Evolutionary conservation across 108 stramenopile genomes (phyloP).

Genomic region (Licmophora abbreviata): DNA sequence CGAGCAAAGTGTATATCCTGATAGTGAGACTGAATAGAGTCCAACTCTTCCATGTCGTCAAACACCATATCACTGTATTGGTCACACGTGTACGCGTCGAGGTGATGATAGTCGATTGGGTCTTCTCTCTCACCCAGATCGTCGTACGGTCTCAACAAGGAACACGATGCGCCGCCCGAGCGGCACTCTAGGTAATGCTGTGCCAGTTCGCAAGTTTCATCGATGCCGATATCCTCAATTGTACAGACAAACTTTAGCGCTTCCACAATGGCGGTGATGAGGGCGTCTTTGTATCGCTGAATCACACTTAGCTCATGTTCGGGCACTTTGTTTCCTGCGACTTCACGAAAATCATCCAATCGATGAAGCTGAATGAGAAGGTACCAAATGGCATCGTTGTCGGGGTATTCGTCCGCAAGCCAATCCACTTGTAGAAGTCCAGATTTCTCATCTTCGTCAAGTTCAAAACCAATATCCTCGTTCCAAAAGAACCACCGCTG

Average conservation of each 20-base stretch:
- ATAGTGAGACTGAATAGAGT: conserved; percentile 22
- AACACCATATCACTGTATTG: conserved; percentile 2
- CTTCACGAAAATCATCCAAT: conserved; percentile 8
- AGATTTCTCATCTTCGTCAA: conserved; percentile 12
- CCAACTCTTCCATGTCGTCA: conserved; percentile 7
- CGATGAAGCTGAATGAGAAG: conserved; percentile 14
- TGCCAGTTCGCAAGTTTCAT: too few species aligned
- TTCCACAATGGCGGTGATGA: neutral
- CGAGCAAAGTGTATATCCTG: conserved; percentile 22
- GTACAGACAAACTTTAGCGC: too few species aligned
- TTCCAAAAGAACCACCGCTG: conserved; percentile 56
- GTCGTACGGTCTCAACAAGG: conserved; percentile 11
- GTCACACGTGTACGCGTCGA: conserved; percentile 13
- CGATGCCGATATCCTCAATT: too few species aligned
- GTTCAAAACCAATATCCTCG: conserved; percentile 20
- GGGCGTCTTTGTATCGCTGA: neutral
- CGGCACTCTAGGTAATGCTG: too few species aligned
- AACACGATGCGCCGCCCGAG: too few species aligned
- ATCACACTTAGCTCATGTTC: conserved; percentile 1
- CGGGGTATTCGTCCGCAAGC: conserved; percentile 11
- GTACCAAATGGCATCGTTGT: conserved; percentile 6
- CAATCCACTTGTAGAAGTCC: conserved; percentile 6
- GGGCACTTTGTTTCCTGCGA: conserved; percentile 1
- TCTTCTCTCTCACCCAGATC: conserved; percentile 8
- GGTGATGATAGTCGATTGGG: conserved; percentile 16